Conservation (phyloP, 1,284 basidiomycete genomes). For the Ganoderma multipileum region DNA sequence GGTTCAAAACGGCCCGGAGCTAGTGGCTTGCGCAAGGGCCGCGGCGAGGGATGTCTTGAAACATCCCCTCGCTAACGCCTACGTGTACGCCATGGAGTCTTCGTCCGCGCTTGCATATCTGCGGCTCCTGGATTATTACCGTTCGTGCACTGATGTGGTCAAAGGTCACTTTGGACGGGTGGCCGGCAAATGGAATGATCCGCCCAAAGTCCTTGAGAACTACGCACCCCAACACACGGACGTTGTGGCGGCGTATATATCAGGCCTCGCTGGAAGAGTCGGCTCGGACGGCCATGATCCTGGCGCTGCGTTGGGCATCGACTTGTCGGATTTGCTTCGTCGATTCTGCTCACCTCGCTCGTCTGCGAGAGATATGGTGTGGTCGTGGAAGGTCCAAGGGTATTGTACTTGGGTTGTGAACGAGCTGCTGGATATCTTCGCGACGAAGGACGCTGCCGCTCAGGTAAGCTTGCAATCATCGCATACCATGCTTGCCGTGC, state of each 20-base stretch:
- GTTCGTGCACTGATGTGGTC: background rate
- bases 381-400: background rate
- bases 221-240: too few relatives aligned
- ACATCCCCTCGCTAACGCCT: background rate
- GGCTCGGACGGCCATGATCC: background rate
- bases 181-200: background rate
- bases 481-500: background rate
- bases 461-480: background rate
- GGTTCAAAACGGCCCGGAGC: background rate
- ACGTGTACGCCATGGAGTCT: background rate
- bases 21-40: background rate
- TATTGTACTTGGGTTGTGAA: background rate
- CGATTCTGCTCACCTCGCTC: background rate
- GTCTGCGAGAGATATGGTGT: background rate
- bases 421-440: background rate
- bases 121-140: background rate
- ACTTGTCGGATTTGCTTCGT: background rate
- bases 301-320: background rate
- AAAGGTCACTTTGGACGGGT: background rate
- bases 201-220: too few relatives aligned
- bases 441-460: background rate
- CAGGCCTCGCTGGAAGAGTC: background rate
- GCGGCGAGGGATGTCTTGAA: background rate
- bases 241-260: background rate
- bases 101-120: constrained; percentile 4